Conservation (phyloP, 345 rosid genomes). For the Brassica nigra region DNA sequence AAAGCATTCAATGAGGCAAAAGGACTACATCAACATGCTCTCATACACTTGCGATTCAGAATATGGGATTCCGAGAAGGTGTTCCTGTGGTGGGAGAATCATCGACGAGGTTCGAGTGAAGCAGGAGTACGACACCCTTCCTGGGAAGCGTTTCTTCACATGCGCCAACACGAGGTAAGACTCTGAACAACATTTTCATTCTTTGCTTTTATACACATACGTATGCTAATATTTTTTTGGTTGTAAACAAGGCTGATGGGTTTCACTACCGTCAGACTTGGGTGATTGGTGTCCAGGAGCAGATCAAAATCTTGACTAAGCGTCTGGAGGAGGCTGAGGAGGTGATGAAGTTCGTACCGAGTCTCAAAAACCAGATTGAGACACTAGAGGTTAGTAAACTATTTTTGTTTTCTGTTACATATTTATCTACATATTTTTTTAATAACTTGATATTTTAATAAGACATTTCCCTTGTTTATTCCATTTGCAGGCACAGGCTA, state of each 20-base stretch:
- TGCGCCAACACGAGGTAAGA: no score
- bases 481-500: neutral
- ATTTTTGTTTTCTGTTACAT: neutral
- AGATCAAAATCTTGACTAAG: neutral
- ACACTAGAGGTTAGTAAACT: neutral
- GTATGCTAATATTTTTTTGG: neutral
- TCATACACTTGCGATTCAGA: no score
- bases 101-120: no score
- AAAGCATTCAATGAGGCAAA: no score
- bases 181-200: no score
- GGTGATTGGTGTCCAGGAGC: neutral
- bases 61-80: no score
- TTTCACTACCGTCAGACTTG: neutral
- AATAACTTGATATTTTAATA: neutral
- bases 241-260: neutral
- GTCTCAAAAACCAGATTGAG: neutral
- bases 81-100: no score
- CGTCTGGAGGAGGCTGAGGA: neutral
- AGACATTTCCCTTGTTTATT: no score
- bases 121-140: no score
- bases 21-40: no score
- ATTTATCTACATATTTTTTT: neutral
- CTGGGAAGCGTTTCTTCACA: no score
- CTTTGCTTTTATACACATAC: no score
- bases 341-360: neutral